These are phyloP conservation scores for Oldenlandia corymbosa DNA, from an alignment of 257 asterid species.

Conservation along the genomic window DNA sequence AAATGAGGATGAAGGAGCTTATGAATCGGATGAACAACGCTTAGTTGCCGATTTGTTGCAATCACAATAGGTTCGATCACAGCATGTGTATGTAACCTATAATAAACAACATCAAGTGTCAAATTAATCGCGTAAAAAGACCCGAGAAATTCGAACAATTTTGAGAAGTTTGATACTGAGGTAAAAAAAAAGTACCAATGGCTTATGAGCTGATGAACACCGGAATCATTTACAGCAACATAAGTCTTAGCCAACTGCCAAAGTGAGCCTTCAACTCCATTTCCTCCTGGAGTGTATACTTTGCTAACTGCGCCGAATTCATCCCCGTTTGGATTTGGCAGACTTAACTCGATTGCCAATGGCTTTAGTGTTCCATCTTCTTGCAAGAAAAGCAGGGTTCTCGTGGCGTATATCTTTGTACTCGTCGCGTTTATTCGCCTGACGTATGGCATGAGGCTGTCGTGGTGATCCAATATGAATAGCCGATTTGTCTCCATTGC, in stretches of 20 bases:
- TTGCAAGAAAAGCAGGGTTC: conserved; percentile 61
- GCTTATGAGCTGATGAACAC: neutral
- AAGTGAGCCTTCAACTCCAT: neutral
- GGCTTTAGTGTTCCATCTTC: conserved; percentile 56
- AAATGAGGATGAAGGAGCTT: neutral
- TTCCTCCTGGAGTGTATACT: conserved; percentile 16
- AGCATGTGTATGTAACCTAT: neutral
- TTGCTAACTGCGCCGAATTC: conserved; percentile 44
- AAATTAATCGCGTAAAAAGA: neutral
- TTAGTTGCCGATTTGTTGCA: neutral
- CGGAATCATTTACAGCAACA: neutral
- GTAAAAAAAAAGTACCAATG: neutral
- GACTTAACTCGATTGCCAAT: conserved; percentile 22
- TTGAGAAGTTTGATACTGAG: too few species aligned
- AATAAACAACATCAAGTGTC: neutral
- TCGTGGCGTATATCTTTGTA: conserved; percentile 55
- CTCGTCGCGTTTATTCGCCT: conserved; percentile 47
- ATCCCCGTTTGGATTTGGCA: conserved; percentile 26
- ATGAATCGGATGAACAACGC: neutral
- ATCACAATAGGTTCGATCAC: neutral
- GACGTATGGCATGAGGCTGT: conserved; percentile 52
- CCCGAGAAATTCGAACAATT: neutral
- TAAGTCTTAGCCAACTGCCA: neutral
- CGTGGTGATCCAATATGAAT: conserved; percentile 66
- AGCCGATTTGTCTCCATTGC: conserved; percentile 20